A percentile compares a stretch with the other conserved stretches of the same genome.
phyloP scores from a whole-genome alignment of 768 basidiomycete species.

The Boletus sp. region DNA sequence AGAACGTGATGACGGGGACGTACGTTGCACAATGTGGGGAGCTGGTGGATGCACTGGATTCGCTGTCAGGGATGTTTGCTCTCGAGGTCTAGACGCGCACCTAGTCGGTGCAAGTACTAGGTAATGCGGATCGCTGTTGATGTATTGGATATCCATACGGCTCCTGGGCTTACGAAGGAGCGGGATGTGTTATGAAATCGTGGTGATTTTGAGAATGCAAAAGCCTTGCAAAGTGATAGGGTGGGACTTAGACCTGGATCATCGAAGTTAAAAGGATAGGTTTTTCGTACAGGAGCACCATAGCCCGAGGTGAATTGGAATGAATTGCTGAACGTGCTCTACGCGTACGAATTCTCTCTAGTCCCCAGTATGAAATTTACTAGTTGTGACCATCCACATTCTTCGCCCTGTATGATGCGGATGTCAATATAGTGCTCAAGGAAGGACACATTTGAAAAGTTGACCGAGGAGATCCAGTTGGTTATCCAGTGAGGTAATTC shows the following conservation, averaged over 20 bases:
- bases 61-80: not conserved
- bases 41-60: not conserved
- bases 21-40: not conserved
- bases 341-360: not conserved
- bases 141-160: too few species aligned
- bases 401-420: constrained; percentile 9
- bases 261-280: not conserved
- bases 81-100: not conserved
- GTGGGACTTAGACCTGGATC: not conserved
- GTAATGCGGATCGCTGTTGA: not conserved
- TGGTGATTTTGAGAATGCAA: too few species aligned
- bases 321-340: not conserved
- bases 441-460: not conserved
- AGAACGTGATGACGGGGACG: not conserved
- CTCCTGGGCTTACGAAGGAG: too few species aligned
- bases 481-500: constrained; percentile 9
- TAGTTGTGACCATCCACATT: constrained; percentile 44
- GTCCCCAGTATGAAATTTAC: not conserved
- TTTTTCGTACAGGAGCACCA: not conserved
- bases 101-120: not conserved
- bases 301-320: not conserved
- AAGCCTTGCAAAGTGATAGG: not conserved
- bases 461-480: constrained; percentile 7
- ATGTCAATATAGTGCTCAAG: not conserved
- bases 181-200: too few species aligned